Evolutionary conservation across 2,329 filamentous ascomycete genomes (phyloP).

Genomic region (Fusarium solani-melongenae): DNA sequence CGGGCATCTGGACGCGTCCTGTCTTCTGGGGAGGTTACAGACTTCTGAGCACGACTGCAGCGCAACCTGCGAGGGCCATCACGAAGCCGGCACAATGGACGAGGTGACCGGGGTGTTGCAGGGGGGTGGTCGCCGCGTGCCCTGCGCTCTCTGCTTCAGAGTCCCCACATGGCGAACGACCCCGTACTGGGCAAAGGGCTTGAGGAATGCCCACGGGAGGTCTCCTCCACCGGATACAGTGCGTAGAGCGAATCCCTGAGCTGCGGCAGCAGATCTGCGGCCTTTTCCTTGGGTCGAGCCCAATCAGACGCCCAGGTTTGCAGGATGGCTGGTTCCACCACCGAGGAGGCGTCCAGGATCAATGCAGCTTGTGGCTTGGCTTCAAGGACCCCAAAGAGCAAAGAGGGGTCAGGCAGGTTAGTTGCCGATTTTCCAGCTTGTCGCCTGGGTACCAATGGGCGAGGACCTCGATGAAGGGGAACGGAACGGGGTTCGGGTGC

Average conservation of each 20-base stretch:
- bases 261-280: slow-evolving; percentile 46
- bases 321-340: slow-evolving; percentile 39
- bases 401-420: slow-evolving; percentile 42
- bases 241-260: slow-evolving; percentile 35
- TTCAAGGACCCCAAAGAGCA: slow-evolving; percentile 41
- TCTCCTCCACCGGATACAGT: slow-evolving; percentile 37
- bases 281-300: slow-evolving; percentile 39
- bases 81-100: slow-evolving; percentile 40
- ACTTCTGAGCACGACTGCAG: slow-evolving; percentile 25
- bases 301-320: slow-evolving; percentile 40
- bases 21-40: slow-evolving; percentile 20
- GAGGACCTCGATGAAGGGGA: slow-evolving; percentile 37
- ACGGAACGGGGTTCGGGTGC: slow-evolving; percentile 41
- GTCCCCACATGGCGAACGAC: slow-evolving; percentile 35
- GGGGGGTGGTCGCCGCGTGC: slow-evolving; percentile 35
- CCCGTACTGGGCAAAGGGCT: slow-evolving; percentile 36
- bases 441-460: slow-evolving; percentile 38
- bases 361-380: slow-evolving; percentile 44
- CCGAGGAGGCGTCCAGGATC: slow-evolving; percentile 40
- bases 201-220: slow-evolving; percentile 40
- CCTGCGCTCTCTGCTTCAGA: slow-evolving; percentile 31
- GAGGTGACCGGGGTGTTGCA: slow-evolving; percentile 35
- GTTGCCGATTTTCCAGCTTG: slow-evolving; percentile 45
- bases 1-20: slow-evolving; percentile 18
- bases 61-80: slow-evolving; percentile 36